These are phyloP conservation scores for Cryptomeria japonica DNA, from an alignment of 75 land plant species.

Conservation along the genomic window DNA sequence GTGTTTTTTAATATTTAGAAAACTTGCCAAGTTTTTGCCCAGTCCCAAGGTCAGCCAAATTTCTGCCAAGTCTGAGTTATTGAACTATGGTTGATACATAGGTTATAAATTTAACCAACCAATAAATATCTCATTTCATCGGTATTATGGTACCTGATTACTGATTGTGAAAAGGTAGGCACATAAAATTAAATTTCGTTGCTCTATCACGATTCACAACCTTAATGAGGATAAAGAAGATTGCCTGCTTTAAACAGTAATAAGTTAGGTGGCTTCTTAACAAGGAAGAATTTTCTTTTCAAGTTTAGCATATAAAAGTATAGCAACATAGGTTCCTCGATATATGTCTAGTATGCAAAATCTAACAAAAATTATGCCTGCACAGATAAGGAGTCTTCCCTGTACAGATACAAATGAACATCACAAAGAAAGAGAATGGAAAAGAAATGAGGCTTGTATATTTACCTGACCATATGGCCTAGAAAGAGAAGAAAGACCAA, in stretches of 20 bases:
- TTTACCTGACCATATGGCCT: constrained; percentile 42
- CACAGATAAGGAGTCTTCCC: neutral
- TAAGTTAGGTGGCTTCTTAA: neutral
- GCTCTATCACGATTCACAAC: neutral
- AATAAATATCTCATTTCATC: neutral
- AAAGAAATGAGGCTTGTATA: neutral
- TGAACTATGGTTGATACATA: neutral
- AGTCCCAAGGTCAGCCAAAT: no score
- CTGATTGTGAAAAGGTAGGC: neutral
- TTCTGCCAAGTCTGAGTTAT: no score
- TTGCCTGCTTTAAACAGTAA: neutral
- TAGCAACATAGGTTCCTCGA: neutral
- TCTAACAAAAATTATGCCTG: neutral
- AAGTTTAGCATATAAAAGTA: neutral
- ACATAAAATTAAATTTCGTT: neutral
- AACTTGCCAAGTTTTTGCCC: no score
- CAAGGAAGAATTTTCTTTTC: neutral
- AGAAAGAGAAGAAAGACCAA: constrained; percentile 71
- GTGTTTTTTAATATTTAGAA: no score
- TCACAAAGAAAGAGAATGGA: neutral
- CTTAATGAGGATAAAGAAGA: neutral
- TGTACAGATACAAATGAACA: neutral
- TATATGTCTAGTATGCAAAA: neutral
- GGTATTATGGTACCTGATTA: neutral
- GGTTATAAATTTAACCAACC: neutral